phyloP scores from a whole-genome alignment of 306 rosid species.

The Dicorynia guianensis region DNA sequence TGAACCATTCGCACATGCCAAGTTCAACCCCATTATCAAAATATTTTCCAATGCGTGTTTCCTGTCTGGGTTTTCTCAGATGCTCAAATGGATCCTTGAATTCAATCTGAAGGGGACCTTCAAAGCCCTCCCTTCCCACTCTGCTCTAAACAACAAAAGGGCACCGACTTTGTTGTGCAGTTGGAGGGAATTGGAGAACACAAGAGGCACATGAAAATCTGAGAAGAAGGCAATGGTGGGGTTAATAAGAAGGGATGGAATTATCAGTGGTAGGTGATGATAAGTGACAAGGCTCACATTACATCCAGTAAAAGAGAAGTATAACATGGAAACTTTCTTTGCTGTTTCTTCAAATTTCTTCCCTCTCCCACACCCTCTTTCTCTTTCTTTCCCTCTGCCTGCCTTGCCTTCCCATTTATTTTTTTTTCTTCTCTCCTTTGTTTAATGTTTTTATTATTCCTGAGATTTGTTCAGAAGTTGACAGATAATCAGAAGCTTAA shows the following conservation, averaged over 20 bases:
- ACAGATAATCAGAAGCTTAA: slow-evolving; percentile 47
- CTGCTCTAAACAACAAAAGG: slow-evolving; percentile 17
- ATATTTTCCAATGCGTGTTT: slow-evolving; percentile 36
- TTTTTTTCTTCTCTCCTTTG: background rate
- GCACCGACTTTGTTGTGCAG: slow-evolving; percentile 38
- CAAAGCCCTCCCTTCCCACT: slow-evolving; percentile 22
- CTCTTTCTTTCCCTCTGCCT: background rate
- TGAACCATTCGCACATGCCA: slow-evolving; percentile 41
- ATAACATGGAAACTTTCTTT: slow-evolving; percentile 65
- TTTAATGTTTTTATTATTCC: slow-evolving; percentile 36
- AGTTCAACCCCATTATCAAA: slow-evolving; percentile 53
- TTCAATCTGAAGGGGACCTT: slow-evolving; percentile 43
- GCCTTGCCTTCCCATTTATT: background rate
- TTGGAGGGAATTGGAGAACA: slow-evolving; percentile 52
- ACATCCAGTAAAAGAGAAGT: slow-evolving; percentile 69
- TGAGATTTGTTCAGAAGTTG: slow-evolving; percentile 38
- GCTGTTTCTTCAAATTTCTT: slow-evolving; percentile 78
- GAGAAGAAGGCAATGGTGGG: slow-evolving; percentile 54
- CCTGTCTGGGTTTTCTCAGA: slow-evolving; percentile 48
- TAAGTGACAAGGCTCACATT: slow-evolving; percentile 49
- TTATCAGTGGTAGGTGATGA: slow-evolving; percentile 80
- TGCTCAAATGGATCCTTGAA: slow-evolving; percentile 40
- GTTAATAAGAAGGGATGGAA: slow-evolving; percentile 73
- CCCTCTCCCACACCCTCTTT: slow-evolving; percentile 29
- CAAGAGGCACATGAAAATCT: slow-evolving; percentile 50